phyloP scores from a whole-genome alignment of 176 grass and related monocot species.

The Panicum miliaceum region DNA sequence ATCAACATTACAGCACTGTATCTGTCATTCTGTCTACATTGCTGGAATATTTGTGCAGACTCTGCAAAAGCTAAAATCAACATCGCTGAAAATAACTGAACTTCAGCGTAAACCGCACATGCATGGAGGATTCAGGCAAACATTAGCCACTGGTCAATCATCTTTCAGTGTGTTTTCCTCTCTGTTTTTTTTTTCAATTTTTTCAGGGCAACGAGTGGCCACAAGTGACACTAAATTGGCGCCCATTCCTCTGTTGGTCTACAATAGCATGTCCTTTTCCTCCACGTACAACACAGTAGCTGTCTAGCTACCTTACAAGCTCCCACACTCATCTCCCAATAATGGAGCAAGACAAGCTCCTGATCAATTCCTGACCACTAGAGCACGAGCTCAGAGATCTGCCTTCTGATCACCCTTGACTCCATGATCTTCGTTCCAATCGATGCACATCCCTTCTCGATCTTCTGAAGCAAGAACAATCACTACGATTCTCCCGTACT shows the following conservation, averaged over 20 bases:
- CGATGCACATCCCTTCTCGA: not conserved
- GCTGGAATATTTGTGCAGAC: too few species aligned
- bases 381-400: not conserved
- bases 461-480: not conserved
- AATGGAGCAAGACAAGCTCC: not conserved
- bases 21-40: too few species aligned
- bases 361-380: constrained; percentile 9
- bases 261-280: not conserved
- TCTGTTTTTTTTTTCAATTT: not conserved
- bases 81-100: not conserved
- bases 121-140: not conserved
- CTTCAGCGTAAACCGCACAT: not conserved
- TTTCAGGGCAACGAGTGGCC: not conserved
- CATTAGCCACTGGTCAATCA: not conserved
- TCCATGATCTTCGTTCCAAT: not conserved
- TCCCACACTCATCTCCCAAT: not conserved
- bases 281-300: constrained; percentile 30
- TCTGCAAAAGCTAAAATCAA: too few species aligned
- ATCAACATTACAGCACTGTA: too few species aligned
- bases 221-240: not conserved
- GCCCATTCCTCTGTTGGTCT: not conserved
- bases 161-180: not conserved
- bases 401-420: not conserved
- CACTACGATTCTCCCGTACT: not conserved
- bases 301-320: not conserved